Percentiles rank a stretch among this genome's conserved stretches.
Evolutionary conservation across 2,329 filamentous ascomycete genomes (phyloP).

Genomic region (Paradendryphiella salina): DNA sequence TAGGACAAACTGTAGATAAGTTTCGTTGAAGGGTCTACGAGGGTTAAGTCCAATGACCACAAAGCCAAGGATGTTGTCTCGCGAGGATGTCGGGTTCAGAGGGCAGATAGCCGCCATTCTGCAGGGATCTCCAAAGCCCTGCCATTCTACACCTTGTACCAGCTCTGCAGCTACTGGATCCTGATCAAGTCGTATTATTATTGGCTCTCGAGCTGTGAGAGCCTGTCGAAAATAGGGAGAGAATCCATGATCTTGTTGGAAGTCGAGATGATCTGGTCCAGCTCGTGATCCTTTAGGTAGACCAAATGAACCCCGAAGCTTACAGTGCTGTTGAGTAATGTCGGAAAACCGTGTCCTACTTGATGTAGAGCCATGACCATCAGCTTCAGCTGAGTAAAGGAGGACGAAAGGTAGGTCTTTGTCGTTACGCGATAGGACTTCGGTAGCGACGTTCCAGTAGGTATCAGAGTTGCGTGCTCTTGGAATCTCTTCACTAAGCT

Average conservation of each 20-base stretch:
- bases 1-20: slow-evolving; percentile 46
- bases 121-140: slow-evolving; percentile 43
- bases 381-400: slow-evolving; percentile 30
- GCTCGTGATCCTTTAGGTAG: slow-evolving; percentile 23
- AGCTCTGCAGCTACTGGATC: slow-evolving; percentile 34
- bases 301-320: slow-evolving; percentile 31
- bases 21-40: slow-evolving; percentile 45
- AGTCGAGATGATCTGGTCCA: slow-evolving; percentile 29
- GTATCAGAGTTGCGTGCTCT: slow-evolving; percentile 68
- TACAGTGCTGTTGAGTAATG: slow-evolving; percentile 19
- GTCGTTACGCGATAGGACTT: slow-evolving; percentile 71
- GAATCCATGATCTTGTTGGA: slow-evolving; percentile 20
- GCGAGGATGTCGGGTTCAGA: slow-evolving; percentile 40
- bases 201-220: slow-evolving; percentile 26
- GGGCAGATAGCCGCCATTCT: slow-evolving; percentile 43
- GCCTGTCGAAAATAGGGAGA: slow-evolving; percentile 40
- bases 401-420: slow-evolving; percentile 45
- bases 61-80: slow-evolving; percentile 45
- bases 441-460: slow-evolving; percentile 71
- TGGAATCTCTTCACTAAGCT: slow-evolving; percentile 64
- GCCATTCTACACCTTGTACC: slow-evolving; percentile 36
- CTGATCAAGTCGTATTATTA: slow-evolving; percentile 35
- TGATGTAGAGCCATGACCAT: slow-evolving; percentile 5
- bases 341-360: slow-evolving; percentile 14
- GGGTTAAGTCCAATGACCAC: slow-evolving; percentile 48